A percentile compares a stretch with the other conserved stretches of the same genome.
These are phyloP conservation scores for Effrenium voratum DNA, from an alignment of 73 alveolate species.

Conservation along the genomic window DNA sequence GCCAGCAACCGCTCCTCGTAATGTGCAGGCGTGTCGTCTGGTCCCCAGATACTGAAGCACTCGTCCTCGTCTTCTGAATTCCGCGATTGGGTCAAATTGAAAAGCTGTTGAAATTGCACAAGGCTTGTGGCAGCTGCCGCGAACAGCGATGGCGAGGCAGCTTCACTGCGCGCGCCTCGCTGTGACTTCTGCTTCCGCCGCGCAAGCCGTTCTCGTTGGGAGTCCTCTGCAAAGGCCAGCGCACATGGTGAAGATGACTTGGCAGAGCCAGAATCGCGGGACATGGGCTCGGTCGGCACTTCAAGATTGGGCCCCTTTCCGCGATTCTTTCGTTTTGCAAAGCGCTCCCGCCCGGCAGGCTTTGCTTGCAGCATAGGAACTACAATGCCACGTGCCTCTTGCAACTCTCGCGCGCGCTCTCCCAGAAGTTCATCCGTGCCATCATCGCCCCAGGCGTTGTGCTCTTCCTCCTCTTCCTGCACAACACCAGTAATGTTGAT, in stretches of 20 bases:
- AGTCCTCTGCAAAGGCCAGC: too few species aligned
- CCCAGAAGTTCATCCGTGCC: not conserved
- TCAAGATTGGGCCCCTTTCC: too few species aligned
- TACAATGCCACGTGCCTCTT: slow-evolving; percentile 15
- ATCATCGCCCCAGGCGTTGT: not conserved
- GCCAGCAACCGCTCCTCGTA: slow-evolving; percentile 44
- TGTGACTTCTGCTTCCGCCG: too few species aligned
- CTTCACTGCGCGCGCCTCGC: too few species aligned
- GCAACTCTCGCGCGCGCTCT: not conserved
- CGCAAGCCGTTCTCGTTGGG: too few species aligned
- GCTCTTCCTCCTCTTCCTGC: not conserved
- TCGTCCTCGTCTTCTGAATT: slow-evolving; percentile 32
- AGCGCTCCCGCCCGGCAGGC: slow-evolving; percentile 31
- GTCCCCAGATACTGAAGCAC: slow-evolving; percentile 69
- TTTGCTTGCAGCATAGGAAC: slow-evolving; percentile 25
- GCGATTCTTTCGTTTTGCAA: slow-evolving; percentile 26
- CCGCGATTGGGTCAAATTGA: not conserved
- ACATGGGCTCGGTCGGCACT: too few species aligned
- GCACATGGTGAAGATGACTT: too few species aligned
- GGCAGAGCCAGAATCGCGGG: too few species aligned
- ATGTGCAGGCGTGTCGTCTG: slow-evolving; percentile 55
- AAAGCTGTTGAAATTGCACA: slow-evolving; percentile 27
- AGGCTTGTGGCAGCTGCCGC: slow-evolving; percentile 50
- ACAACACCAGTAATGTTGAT: not conserved
- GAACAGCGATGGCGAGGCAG: slow-evolving; percentile 15